Evolutionary conservation across 768 basidiomycete genomes (phyloP), one percentile per base, ranked within the genome.

Genomic region (Mycena chlorophos): DNA sequence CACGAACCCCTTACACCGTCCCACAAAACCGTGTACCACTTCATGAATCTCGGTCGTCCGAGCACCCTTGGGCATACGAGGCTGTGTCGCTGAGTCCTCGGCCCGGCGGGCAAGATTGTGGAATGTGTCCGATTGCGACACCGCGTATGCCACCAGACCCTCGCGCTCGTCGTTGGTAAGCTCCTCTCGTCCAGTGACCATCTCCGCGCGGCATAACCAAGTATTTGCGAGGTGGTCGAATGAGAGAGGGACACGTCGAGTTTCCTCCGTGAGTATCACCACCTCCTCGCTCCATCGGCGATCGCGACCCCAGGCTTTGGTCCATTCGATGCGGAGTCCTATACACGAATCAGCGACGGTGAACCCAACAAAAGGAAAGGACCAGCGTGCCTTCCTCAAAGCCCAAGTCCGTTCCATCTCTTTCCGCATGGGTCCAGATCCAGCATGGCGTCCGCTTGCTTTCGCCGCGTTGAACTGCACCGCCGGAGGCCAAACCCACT

Each of bases 291-390:
- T 6, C 40, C 40, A 43, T 6, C 40, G 40, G 10, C 40, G 40
- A 10, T 6, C 20, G 12, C 40, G 40, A 10, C 10, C 40, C 40
- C 40, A 43, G 22, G 12, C 20, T 19, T 43, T 56, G 2, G 40
- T 37, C 52, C 54, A 63, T 26, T 63, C 62, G 12, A 63, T 56
- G n/a, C 34, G 47, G 6, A 60, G 27, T 0, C 50, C 62, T 62
- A 26, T 46, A n/a, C 12, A 29, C 26, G 13, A 23, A 30, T 28
- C 20, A 43, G 40, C 22, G 10, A 10, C 12, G 20, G 20, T 6
- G 20, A 8, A 8, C 10, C 10, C 10, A 12, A 6, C 14, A 27
- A n/a, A 25, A 31, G 10, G 20, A 8, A 8, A 8, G 17, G 6
- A 47, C 14, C 4, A 39, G 17, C 14, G 5, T 14, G 29, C 22